Base-by-base conservation (phyloP, 352 stramenopile species). In the Globisporangium apiculatum region DNA sequence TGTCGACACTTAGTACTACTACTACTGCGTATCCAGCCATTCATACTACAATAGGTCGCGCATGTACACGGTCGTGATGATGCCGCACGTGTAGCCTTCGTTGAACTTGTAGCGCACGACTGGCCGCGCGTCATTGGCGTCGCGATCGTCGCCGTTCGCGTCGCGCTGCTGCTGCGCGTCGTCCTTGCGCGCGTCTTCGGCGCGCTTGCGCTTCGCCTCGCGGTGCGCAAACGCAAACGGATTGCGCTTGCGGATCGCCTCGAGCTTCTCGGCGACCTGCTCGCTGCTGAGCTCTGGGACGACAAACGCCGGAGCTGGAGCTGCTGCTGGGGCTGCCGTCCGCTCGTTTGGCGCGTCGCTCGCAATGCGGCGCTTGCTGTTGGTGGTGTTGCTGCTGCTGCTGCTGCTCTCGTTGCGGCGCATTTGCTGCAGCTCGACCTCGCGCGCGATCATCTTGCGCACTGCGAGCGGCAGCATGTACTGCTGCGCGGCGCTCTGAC, bases 81-180 rank as follows among this genome's bases (percentile, higher is more conserved):
- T 95, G 62, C 87, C 87, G 64, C 86, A 88, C 35, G 84, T 95
- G 69, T 92, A 95, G 45, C 89, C 89, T 73, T 96, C 85, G 53
- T 97, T 94, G 58, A 91, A 96, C 62, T 93, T 91, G 71, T 89
- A 97, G 36, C 77, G 79, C 56, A 97, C 79, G 35, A 71, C 62
- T 2, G 67, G 62, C n/a, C 82, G 67, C 10, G 57, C 43, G 47
- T 73, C 58, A 3, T 31, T 31, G 24, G 24, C 24, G 24, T 31
- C 24, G 2, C 24, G 24, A 31, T 3, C 24, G 24, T 31, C 24
- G 11, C 38, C 57, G 40, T 54, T 43, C 38, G 40, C 64, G 36
- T 53, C 42, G 42, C 45, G 64, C 36, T 58, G 58, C 17, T 35
- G 38, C 7, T 63, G 55, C 42, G 42, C 17, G 57, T 58, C 17